phyloP scores from a whole-genome alignment of 108 stramenopile genomes.

The Thalassiosira profunda region DNA sequence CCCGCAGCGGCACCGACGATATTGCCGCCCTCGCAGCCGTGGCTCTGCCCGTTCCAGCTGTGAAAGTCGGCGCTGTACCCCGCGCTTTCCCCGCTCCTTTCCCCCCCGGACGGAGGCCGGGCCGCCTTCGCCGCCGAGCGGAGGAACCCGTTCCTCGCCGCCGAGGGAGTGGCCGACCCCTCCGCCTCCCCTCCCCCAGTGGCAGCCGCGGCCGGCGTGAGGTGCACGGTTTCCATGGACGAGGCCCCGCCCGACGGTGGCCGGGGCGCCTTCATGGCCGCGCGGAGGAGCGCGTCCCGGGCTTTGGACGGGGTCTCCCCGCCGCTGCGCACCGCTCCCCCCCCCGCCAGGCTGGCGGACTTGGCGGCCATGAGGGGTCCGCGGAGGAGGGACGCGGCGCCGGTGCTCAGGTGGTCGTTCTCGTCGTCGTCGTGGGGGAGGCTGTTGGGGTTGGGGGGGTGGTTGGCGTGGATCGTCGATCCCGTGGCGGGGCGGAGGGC shows the following conservation, averaged over 20 bases:
- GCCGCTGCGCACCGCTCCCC: no score
- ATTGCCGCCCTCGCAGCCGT: neutral
- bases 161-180: slow-evolving; percentile 1
- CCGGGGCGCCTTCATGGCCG: no score
- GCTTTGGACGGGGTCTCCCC: no score
- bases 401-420: slow-evolving; percentile 6
- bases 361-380: slow-evolving; percentile 46
- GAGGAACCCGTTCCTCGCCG: slow-evolving; percentile 1
- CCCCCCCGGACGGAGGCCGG: no score
- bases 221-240: no score
- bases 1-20: no score
- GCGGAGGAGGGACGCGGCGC: slow-evolving; percentile 24
- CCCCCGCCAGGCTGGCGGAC: slow-evolving; percentile 14
- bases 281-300: no score
- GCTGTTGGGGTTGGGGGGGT: neutral
- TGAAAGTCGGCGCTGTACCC: no score
- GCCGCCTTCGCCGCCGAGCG: neutral
- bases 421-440: neutral
- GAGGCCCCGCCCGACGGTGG: no score
- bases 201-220: no score
- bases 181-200: no score
- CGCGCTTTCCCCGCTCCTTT: no score
- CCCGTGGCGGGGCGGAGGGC: neutral
- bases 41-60: neutral
- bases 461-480: neutral